Conservation (phyloP, 352 stramenopile genomes). For the Pythium brassicae region DNA sequence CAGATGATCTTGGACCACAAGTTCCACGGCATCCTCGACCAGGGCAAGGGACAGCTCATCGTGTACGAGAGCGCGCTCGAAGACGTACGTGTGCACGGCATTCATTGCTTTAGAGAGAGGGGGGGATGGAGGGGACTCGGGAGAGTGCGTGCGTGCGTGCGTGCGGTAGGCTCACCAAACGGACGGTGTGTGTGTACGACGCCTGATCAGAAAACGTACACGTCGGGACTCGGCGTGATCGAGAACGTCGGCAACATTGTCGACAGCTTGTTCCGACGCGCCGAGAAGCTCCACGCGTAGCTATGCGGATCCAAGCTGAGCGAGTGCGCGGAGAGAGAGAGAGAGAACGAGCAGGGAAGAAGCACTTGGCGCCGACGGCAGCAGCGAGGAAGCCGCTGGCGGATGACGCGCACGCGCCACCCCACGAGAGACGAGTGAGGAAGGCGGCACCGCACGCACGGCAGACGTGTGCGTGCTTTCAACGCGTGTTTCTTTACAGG, state of each 20-base stretch:
- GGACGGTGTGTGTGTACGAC: background rate
- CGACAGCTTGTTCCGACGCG: constrained; percentile 91
- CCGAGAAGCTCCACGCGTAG: constrained; percentile 81
- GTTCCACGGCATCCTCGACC: constrained; percentile 98
- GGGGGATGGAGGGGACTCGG: too few species aligned
- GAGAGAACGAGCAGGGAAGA: background rate
- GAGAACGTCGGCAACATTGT: constrained; percentile 97
- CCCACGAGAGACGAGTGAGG: too few species aligned
- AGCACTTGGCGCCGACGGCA: too few species aligned
- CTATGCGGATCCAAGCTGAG: background rate
- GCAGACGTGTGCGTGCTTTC: too few species aligned
- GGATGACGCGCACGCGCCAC: too few species aligned
- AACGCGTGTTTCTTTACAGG: too few species aligned
- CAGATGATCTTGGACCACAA: constrained; percentile 99
- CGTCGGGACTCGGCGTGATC: constrained; percentile 93
- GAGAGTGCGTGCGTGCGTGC: background rate
- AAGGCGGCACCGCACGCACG: too few species aligned
- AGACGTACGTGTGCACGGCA: constrained; percentile 75
- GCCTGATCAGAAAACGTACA: constrained; percentile 81
- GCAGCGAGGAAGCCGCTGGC: too few species aligned
- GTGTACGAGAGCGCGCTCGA: constrained; percentile 94
- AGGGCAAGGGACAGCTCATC: constrained; percentile 98
- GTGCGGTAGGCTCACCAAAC: background rate
- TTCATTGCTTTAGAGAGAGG: background rate
- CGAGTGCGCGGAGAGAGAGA: background rate